Conservation (phyloP, 2,329 filamentous ascomycete genomes). For the Alternaria alternata region DNA sequence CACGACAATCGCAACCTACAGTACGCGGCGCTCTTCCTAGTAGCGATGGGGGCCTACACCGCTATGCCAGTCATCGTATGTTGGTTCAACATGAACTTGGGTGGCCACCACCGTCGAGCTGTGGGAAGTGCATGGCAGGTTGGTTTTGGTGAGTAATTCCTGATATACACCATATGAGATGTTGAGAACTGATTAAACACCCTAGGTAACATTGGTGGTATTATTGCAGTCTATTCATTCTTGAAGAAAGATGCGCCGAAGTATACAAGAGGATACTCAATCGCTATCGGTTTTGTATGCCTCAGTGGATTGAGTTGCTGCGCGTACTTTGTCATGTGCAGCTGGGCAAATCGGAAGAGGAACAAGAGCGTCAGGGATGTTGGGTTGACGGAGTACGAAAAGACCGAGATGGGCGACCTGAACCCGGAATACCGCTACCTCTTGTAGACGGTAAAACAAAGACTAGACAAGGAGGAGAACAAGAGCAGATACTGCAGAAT, state of each 20-base stretch:
- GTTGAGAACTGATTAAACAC: neutral
- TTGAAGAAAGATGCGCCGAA: slow-evolving; percentile 67
- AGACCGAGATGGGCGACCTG: slow-evolving; percentile 67
- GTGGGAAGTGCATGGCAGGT: slow-evolving; percentile 61
- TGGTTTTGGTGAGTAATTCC: slow-evolving; percentile 26
- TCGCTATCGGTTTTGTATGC: slow-evolving; percentile 77
- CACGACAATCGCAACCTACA: slow-evolving; percentile 72
- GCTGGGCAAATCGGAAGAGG: slow-evolving; percentile 67
- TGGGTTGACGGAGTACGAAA: slow-evolving; percentile 67
- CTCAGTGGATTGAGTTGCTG: slow-evolving; percentile 70
- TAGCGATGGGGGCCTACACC: slow-evolving; percentile 80
- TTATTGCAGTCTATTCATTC: slow-evolving; percentile 62
- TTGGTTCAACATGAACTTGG: slow-evolving; percentile 65
- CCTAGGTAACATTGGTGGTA: slow-evolving; percentile 57
- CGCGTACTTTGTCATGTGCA: slow-evolving; percentile 67
- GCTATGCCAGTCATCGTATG: slow-evolving; percentile 84
- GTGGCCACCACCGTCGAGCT: slow-evolving; percentile 59
- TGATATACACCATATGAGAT: neutral
- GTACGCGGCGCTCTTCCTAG: slow-evolving; percentile 83
- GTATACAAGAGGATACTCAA: slow-evolving; percentile 77
- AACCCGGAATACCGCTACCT: slow-evolving; percentile 68
- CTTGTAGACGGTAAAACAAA: slow-evolving; percentile 50
- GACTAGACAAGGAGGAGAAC: neutral
- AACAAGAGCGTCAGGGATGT: slow-evolving; percentile 57
- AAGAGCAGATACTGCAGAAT: neutral